Percentiles rank a stretch among this genome's conserved stretches.
These are phyloP conservation scores for Triadica sebifera DNA, from an alignment of 345 rosid genomes.

Conservation along the genomic window DNA sequence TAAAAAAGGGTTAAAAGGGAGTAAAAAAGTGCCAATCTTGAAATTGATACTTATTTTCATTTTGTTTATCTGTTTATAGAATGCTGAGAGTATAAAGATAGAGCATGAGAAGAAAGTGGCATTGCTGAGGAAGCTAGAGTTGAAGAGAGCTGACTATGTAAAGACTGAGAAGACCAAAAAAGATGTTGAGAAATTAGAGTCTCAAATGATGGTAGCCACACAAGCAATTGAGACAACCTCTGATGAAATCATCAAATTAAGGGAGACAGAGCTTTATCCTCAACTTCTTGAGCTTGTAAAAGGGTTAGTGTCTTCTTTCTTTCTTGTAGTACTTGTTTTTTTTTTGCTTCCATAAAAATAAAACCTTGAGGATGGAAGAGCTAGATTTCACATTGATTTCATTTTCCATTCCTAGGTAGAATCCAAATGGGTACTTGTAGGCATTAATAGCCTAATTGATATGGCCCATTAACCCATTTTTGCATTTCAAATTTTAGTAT, in stretches of 20 bases:
- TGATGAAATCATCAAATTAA: constrained; percentile 70
- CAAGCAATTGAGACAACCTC: constrained; percentile 83
- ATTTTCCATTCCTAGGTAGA: constrained; percentile 16
- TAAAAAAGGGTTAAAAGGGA: too few species aligned
- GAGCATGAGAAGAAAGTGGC: constrained; percentile 83
- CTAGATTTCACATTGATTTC: constrained; percentile 5
- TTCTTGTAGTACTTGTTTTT: not conserved
- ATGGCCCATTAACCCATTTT: too few species aligned
- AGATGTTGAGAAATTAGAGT: constrained; percentile 81
- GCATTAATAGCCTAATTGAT: too few species aligned
- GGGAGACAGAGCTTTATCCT: constrained; percentile 81
- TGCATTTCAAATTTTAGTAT: too few species aligned
- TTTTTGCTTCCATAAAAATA: not conserved
- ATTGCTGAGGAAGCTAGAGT: constrained; percentile 76
- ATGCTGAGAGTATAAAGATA: constrained; percentile 60
- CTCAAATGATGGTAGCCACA: constrained; percentile 75
- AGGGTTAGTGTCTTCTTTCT: constrained; percentile 51
- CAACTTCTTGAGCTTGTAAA: constrained; percentile 84
- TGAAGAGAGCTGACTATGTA: constrained; percentile 75
- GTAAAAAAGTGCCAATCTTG: too few species aligned
- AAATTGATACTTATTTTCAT: too few species aligned
- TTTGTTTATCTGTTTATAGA: constrained; percentile 26
- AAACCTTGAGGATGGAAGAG: constrained; percentile 10
- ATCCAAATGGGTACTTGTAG: not conserved
- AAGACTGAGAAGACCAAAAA: constrained; percentile 80